Evolutionary conservation across 169 alveolate genomes (phyloP).

Genomic region (Eimeria falciformis): DNA sequence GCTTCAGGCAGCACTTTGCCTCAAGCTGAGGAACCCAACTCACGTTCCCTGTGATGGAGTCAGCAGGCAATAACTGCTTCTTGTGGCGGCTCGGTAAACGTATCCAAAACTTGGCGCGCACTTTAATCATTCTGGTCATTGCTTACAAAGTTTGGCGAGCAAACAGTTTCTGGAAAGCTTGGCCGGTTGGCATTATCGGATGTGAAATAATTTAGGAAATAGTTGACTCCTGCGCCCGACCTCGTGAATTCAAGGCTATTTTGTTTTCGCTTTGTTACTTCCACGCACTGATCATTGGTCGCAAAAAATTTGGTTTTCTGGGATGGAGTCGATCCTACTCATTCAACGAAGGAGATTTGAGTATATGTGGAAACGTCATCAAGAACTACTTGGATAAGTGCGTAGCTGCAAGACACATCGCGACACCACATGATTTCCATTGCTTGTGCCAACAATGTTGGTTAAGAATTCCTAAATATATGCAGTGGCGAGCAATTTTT

Average conservation of each 20-base stretch:
- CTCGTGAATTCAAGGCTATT: constrained; percentile 94
- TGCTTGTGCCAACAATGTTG: no score
- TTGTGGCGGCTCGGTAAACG: no score
- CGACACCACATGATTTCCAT: no score
- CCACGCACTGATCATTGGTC: constrained; percentile 96
- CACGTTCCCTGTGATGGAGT: not conserved
- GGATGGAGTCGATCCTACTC: constrained; percentile 97
- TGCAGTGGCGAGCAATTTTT: no score
- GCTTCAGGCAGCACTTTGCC: not conserved
- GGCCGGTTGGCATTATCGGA: not conserved
- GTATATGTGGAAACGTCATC: constrained; percentile 96
- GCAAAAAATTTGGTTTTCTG: constrained; percentile 97
- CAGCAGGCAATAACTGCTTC: no score
- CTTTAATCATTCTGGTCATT: no score
- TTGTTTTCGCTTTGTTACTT: constrained; percentile 96
- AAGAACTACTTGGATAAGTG: constrained; percentile 92
- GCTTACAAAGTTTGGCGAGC: not conserved
- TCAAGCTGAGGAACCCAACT: not conserved
- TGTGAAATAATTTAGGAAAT: constrained; percentile 79
- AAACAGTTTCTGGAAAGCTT: not conserved
- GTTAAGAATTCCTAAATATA: no score
- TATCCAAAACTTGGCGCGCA: no score
- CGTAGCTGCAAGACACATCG: not conserved
- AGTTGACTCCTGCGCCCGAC: constrained; percentile 89
- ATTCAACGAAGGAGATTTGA: constrained; percentile 97